Conservation (phyloP, 1,139 yeast genomes). For the Yamadazyma taylorii region DNA sequence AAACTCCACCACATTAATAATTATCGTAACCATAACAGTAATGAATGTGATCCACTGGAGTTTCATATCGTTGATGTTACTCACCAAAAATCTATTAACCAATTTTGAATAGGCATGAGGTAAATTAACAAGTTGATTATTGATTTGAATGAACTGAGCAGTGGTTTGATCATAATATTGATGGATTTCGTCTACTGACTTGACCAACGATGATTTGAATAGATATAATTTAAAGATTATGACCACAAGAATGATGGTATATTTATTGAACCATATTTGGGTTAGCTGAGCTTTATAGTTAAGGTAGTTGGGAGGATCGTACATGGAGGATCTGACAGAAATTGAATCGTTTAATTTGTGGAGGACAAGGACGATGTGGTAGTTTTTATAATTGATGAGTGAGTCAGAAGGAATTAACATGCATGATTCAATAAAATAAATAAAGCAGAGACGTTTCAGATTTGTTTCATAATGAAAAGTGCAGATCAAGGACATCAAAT, state of each 20-base stretch:
- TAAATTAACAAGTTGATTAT: conserved; percentile 4
- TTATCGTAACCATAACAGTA: conserved; percentile 49
- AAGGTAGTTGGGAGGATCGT: conserved; percentile 22
- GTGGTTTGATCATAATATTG: conserved; percentile 23
- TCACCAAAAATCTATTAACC: conserved; percentile 52
- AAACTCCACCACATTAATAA: conserved; percentile 63
- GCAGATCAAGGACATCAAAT: too few relatives aligned
- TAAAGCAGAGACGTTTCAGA: too few relatives aligned
- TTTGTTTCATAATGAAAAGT: too few relatives aligned
- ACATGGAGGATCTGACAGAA: not conserved
- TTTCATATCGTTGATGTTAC: conserved; percentile 47
- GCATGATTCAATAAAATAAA: not conserved
- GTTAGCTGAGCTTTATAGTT: conserved; percentile 46
- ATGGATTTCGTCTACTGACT: conserved; percentile 36
- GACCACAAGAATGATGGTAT: conserved; percentile 46
- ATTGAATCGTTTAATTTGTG: too few relatives aligned
- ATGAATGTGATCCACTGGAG: conserved; percentile 33
- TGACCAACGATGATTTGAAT: conserved; percentile 43
- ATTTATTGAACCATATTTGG: conserved; percentile 61
- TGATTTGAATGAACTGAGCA: conserved; percentile 14
- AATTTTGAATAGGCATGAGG: conserved; percentile 45
- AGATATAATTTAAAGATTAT: conserved; percentile 50
- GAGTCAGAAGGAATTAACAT: too few relatives aligned
- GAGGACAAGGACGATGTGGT: too few relatives aligned
- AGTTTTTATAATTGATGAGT: too few relatives aligned